Percentiles rank a stretch among this genome's conserved stretches.
These are phyloP conservation scores for Phytophthora quininea DNA, from an alignment of 352 stramenopile genomes.

Conservation along the genomic window DNA sequence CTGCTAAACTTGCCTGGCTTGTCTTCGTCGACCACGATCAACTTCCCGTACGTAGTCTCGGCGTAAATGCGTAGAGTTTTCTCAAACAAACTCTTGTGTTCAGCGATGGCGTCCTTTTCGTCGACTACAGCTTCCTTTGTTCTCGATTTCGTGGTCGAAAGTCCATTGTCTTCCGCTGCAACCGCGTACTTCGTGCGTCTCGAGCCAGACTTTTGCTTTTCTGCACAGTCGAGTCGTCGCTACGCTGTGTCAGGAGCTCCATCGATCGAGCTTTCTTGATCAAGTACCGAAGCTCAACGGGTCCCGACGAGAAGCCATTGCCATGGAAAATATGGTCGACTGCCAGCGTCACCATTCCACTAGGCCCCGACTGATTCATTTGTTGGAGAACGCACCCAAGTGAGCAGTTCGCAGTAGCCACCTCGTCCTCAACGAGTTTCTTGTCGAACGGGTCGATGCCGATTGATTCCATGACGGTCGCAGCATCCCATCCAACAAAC, in stretches of 20 bases:
- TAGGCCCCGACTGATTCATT: conserved; percentile 58
- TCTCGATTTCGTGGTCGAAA: conserved; percentile 12
- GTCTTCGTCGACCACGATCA: conserved; percentile 50
- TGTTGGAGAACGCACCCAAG: conserved; percentile 53
- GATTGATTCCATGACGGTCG: conserved; percentile 39
- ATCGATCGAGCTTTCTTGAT: conserved; percentile 42
- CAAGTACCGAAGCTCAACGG: conserved; percentile 39
- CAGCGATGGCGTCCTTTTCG: neutral
- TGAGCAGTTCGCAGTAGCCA: conserved; percentile 36
- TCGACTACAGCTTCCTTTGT: neutral
- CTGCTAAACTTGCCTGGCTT: conserved; percentile 35
- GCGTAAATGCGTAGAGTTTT: conserved; percentile 39
- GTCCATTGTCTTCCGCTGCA: conserved; percentile 13
- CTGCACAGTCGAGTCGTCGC: conserved; percentile 5
- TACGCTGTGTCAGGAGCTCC: conserved; percentile 22
- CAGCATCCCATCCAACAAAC: conserved; percentile 55
- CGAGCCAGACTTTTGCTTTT: neutral
- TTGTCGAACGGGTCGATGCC: conserved; percentile 52
- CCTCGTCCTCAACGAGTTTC: conserved; percentile 24
- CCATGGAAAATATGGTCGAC: conserved; percentile 59
- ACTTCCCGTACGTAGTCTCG: conserved; percentile 37
- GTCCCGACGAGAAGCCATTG: conserved; percentile 40
- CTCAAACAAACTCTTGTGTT: conserved; percentile 57
- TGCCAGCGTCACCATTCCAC: conserved; percentile 44
- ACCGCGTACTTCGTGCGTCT: conserved; percentile 15